Base-by-base conservation (phyloP, 2,329 filamentous ascomycete genomes). In the Aspergillus arachidicola region DNA sequence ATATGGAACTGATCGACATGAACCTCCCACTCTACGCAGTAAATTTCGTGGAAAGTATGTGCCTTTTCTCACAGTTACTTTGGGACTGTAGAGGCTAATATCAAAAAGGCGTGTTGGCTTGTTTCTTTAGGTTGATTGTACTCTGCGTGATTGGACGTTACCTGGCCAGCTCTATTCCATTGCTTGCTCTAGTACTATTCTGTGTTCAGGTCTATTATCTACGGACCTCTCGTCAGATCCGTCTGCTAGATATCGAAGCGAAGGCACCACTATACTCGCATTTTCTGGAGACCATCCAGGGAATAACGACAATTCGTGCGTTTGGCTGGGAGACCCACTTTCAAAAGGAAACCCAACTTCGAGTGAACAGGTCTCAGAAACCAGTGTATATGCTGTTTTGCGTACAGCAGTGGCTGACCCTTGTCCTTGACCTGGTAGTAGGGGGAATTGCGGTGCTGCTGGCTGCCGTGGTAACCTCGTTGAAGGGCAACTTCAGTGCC, bases 261-360 rank as follows among this genome's bases (percentile, higher is more conserved):
- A 36, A 36, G 34, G 34, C 34, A 6, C 34, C 34, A 14, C 34
- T 36, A 14, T 36, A 36, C 12, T 36, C 34, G 34, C 80, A 85
- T 43, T 85, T 85, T 63, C 73, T 79, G 5, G 84, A 86, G 60
- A 82, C 82, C 0, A 66, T 84, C 1, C 72, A 77, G 4, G 84
- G 84, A 0, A 66, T 85, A 0, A 65, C 76, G 0, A 85, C 83
- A 0, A 80, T 87, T 26, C 80, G 83, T 7, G 80, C 84, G 0
- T 85, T 84, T 58, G 78, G 77, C 1, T 85, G 83, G 83, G 75
- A 78, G 19, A 63, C 66, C 2, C 70, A 73, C 1, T 76, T 82
- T 30, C 71, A 76, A 1, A 65, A 77, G 14, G 79, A 79, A 34
- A 79, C 76, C 2, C 71, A 78, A 0, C 59, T 68, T 2, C 63